A percentile compares a stretch with the other conserved stretches of the same genome.
Conservation (phyloP, 2,329 filamentous ascomycete species). For the Hysterium pulicare region DNA sequence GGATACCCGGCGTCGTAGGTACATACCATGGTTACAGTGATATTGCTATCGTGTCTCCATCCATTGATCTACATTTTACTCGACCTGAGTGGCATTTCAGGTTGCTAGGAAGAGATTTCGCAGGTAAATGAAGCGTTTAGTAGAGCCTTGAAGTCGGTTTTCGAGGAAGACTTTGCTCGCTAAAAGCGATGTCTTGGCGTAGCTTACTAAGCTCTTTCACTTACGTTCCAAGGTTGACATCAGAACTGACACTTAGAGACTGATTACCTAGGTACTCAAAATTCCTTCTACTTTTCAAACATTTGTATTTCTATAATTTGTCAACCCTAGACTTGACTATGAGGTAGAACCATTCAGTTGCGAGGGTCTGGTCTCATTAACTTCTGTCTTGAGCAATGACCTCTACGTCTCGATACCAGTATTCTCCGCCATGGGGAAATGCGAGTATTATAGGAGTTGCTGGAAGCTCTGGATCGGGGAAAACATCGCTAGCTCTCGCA, state of each 20-base stretch:
- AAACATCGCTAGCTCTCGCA: conserved; percentile 88
- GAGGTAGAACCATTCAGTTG: too few species aligned
- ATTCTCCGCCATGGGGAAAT: conserved; percentile 93
- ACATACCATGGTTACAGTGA: conserved; percentile 34
- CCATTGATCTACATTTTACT: conserved; percentile 24
- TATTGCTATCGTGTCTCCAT: conserved; percentile 36
- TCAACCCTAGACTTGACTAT: too few species aligned
- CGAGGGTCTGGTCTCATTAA: too few species aligned
- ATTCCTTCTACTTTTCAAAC: too few species aligned
- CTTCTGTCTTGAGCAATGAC: too few species aligned
- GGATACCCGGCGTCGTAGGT: not conserved
- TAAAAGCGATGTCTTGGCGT: conserved; percentile 2
- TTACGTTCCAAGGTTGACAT: too few species aligned
- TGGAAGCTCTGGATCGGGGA: conserved; percentile 90
- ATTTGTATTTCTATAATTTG: too few species aligned
- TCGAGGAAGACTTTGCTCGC: conserved; percentile 1
- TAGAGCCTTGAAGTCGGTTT: conserved; percentile 17
- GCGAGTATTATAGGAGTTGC: conserved; percentile 95
- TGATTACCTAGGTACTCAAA: too few species aligned
- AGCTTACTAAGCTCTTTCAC: too few species aligned
- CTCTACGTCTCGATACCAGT: conserved; percentile 55
- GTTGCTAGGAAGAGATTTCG: conserved; percentile 15
- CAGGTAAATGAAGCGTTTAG: conserved; percentile 7
- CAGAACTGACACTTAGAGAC: too few species aligned
- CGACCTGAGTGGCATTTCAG: conserved; percentile 33